Evolutionary conservation across 306 rosid species (phyloP), one percentile per base, ranked within the genome.

Genomic region (Mucuna pruriens): DNA sequence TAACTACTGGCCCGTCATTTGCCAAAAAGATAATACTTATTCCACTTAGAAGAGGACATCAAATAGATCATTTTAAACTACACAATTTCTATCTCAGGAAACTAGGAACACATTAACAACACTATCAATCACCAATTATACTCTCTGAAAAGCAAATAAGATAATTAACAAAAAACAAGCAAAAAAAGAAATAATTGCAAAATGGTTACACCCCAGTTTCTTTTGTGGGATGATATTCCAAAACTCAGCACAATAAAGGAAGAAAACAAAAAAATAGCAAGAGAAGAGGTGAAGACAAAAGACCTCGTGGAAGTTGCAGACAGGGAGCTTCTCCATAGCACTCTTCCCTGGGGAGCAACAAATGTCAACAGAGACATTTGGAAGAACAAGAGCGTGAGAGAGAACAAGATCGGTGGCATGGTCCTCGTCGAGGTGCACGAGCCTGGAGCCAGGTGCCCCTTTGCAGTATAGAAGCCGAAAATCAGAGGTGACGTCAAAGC

Each of bases 401-500:
- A 86, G 48, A 49, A 46, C 65, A 65, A 93, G 97, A 87, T 91
- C 92, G 82, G 61, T 80, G 52, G 29, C 78, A 3, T 26, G 83
- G 31, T 60, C 82, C 69, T 91, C 90, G 46, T 91, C 88, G 54
- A 93, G 86, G 31, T 73, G 84, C 68, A 91, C 86, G 12, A 91
- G 91, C 89, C 93, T 88, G 31, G 94, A 93, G 81, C 97, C 97
- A 75, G 96, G 87, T 13, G 94, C 84, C 58, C 97, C 97, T 71
- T 93, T 93, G 83, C 97, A 93, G 78, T 93, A 91, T 2, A 93
- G 91, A 83, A 93, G 94, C 58, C 97, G 81, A 65, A 91, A 90
- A 86, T 93, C 97, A 25, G 96, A 90, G 22, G 97, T 88, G 75
- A 93, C 97, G 85, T 93, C 97, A 55, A 93, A 93, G 34, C 97